phyloP scores from a whole-genome alignment of 2,329 filamentous ascomycete species.

The Mycosphaerella sp. region DNA sequence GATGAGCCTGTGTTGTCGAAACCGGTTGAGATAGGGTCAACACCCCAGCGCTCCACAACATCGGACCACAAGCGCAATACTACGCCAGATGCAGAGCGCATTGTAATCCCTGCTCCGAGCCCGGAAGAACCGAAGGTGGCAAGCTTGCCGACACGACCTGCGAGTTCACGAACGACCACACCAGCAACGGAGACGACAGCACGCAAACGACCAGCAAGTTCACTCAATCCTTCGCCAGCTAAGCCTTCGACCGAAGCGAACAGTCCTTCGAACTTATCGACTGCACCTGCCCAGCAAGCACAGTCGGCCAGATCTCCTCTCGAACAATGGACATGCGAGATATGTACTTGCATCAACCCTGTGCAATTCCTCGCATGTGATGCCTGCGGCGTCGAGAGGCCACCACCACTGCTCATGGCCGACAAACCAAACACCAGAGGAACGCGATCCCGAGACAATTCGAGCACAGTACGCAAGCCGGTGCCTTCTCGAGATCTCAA shows the following conservation, averaged over 20 bases:
- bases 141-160: neutral
- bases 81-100: neutral
- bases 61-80: too few species aligned
- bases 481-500: constrained; percentile 2
- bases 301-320: neutral
- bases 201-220: constrained; percentile 5
- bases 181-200: neutral
- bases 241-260: constrained; percentile 1
- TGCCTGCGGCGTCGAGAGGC: constrained; percentile 53
- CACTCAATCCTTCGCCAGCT: constrained; percentile 4
- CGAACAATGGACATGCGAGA: constrained; percentile 52
- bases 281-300: constrained; percentile 5
- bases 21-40: neutral
- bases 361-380: constrained; percentile 55
- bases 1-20: constrained; percentile 3
- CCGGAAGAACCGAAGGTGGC: neutral
- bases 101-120: neutral
- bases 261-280: too few species aligned
- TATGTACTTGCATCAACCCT: constrained; percentile 58
- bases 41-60: neutral
- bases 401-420: constrained; percentile 36
- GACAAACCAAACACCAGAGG: constrained; percentile 7
- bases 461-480: constrained; percentile 20
- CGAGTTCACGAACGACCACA: neutral
- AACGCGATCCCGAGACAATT: neutral